Conservation (phyloP, 202 grass and related monocot species). For the Saccharum hybrid region DNA sequence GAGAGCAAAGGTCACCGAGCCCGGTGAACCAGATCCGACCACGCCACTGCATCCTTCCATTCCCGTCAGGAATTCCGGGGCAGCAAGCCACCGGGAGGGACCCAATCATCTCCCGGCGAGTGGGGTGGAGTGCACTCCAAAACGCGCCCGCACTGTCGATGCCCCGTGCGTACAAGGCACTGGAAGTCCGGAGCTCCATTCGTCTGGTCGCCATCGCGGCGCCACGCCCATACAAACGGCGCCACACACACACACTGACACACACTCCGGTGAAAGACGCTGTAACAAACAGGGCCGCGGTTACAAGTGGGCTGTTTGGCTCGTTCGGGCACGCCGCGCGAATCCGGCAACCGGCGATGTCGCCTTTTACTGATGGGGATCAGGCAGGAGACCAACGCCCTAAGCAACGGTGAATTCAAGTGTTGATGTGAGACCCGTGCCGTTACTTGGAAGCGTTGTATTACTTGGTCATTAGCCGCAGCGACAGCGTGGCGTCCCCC, state of each 20-base stretch:
- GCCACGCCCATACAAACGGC: background rate
- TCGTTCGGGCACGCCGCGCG: background rate
- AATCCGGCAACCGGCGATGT: background rate
- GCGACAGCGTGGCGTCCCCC: background rate
- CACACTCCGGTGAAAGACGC: background rate
- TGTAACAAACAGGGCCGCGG: conserved; percentile 4
- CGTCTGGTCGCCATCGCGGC: conserved; percentile 19
- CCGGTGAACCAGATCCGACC: background rate
- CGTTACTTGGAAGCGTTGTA: conserved; percentile 55
- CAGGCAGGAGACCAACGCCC: conserved; percentile 17
- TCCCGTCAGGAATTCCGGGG: conserved; percentile 3
- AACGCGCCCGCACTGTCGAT: conserved; percentile 26
- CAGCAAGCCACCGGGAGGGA: background rate
- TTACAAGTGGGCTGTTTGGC: background rate
- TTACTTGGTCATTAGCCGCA: conserved; percentile 14
- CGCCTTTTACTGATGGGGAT: conserved; percentile 3
- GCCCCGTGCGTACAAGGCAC: conserved; percentile 59
- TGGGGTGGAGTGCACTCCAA: conserved; percentile 54
- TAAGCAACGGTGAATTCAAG: conserved; percentile 26
- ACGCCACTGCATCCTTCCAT: background rate
- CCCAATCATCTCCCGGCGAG: conserved; percentile 16
- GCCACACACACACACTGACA: too few species aligned
- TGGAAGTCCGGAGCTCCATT: background rate
- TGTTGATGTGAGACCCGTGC: background rate
- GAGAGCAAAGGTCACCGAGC: background rate